phyloP scores from a whole-genome alignment of 768 basidiomycete genomes.

The Mycena rosella region DNA sequence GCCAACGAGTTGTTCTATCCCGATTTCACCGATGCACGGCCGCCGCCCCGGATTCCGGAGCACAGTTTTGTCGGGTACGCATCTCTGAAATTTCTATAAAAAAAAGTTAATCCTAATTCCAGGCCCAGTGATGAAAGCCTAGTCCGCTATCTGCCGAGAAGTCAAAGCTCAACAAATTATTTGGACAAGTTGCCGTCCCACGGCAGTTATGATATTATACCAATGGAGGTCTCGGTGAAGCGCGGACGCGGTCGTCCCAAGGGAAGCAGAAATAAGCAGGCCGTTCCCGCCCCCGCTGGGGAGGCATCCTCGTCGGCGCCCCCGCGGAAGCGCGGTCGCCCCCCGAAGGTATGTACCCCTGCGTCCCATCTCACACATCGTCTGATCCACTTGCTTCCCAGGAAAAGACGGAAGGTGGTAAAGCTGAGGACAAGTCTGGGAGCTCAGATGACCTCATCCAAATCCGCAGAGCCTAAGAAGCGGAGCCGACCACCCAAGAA shows the following conservation, averaged over 20 bases:
- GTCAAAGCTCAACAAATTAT: too few relatives aligned
- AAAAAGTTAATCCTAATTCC: too few relatives aligned
- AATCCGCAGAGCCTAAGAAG: conserved; percentile 71
- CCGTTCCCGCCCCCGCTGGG: conserved; percentile 48
- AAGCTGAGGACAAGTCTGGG: conserved; percentile 43
- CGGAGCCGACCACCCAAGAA: conserved; percentile 80
- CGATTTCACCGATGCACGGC: too few relatives aligned
- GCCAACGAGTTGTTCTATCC: too few relatives aligned
- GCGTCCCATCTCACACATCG: conserved; percentile 38
- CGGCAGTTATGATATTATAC: too few relatives aligned
- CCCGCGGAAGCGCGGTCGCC: conserved; percentile 73
- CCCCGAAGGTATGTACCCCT: conserved; percentile 71
- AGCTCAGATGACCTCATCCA: conserved; percentile 61
- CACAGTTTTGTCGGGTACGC: too few relatives aligned
- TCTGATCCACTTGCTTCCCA: conserved; percentile 35
- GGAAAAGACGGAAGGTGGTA: conserved; percentile 36
- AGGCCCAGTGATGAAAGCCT: too few relatives aligned
- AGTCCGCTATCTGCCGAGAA: too few relatives aligned
- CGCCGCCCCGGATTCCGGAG: too few relatives aligned
- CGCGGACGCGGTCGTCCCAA: conserved; percentile 91
- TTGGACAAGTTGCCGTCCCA: too few relatives aligned
- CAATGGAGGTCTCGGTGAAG: conserved; percentile 68
- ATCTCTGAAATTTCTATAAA: too few relatives aligned
- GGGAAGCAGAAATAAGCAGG: conserved; percentile 83
- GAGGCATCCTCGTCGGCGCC: conserved; percentile 50